Conservation (phyloP, 148 eudicot species). For the Euryodendron excelsum region DNA sequence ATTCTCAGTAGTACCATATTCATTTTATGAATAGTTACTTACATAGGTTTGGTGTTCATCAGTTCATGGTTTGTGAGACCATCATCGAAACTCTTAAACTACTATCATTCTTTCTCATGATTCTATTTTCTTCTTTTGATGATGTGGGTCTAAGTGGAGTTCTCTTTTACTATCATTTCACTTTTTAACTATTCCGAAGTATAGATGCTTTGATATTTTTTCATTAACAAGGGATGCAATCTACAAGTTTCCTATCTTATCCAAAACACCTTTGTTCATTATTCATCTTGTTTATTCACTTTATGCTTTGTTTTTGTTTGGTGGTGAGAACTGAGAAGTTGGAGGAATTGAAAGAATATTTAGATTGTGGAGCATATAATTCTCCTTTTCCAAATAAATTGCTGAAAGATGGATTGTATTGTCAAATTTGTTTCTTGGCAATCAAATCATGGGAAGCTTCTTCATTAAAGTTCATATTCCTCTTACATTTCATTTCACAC, state of each 20-base stretch:
- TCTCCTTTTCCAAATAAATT: too few relatives aligned
- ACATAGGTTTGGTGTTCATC: too few relatives aligned
- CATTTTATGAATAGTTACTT: not conserved
- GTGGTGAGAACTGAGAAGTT: not conserved
- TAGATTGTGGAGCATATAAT: too few relatives aligned
- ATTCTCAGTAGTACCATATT: not conserved
- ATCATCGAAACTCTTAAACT: conserved; percentile 9
- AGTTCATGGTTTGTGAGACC: conserved; percentile 9
- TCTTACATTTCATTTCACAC: not conserved
- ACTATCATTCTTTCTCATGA: conserved; percentile 29
- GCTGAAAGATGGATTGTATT: not conserved
- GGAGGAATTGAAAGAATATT: not conserved
- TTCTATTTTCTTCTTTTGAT: conserved; percentile 29
- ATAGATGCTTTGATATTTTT: conserved; percentile 19
- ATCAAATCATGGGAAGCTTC: not conserved
- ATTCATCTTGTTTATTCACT: not conserved
- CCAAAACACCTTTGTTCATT: not conserved
- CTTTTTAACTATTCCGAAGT: conserved; percentile 11
- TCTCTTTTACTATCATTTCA: not conserved
- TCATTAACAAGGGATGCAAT: conserved; percentile 1
- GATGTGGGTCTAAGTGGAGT: conserved; percentile 13
- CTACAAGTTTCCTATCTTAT: not conserved
- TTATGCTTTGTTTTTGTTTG: not conserved
- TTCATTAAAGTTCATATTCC: not conserved
- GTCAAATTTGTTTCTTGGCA: not conserved